Conservation (phyloP, 306 rosid genomes). For the Lablab purpureus region DNA sequence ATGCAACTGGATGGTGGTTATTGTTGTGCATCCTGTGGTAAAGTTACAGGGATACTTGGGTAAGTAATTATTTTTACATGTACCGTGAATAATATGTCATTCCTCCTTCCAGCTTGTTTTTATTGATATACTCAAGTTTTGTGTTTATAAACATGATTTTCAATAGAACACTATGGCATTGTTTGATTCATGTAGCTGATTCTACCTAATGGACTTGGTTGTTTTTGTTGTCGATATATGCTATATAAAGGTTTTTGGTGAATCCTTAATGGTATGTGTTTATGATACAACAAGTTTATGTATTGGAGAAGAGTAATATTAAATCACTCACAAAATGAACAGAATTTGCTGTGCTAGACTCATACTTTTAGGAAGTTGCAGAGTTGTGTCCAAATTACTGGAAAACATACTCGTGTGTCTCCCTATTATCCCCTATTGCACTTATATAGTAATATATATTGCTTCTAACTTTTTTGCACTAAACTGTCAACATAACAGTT, state of each 20-base stretch:
- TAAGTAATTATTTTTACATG: conserved; percentile 53
- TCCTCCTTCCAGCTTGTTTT: conserved; percentile 27
- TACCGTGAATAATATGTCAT: conserved; percentile 33
- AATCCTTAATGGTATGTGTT: background rate
- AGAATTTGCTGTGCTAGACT: background rate
- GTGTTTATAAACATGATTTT: background rate
- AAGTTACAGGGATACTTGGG: conserved; percentile 96
- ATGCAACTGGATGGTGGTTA: conserved; percentile 97
- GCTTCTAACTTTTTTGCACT: background rate
- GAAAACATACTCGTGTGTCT: background rate
- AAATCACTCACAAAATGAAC: conserved; percentile 1
- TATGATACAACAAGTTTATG: background rate
- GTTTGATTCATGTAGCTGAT: background rate
- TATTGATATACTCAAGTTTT: conserved; percentile 11
- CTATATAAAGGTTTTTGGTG: conserved; percentile 11
- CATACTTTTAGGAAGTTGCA: background rate
- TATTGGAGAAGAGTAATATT: background rate
- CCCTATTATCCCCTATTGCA: background rate
- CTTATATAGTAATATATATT: background rate
- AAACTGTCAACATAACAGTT: background rate
- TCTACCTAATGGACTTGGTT: background rate
- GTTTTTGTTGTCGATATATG: background rate
- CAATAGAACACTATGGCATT: background rate
- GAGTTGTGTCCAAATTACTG: background rate
- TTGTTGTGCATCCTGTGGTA: conserved; percentile 95